Evolutionary conservation across 1,284 basidiomycete species (phyloP).

Genomic region (Neotropicomus parvogracilis): DNA sequence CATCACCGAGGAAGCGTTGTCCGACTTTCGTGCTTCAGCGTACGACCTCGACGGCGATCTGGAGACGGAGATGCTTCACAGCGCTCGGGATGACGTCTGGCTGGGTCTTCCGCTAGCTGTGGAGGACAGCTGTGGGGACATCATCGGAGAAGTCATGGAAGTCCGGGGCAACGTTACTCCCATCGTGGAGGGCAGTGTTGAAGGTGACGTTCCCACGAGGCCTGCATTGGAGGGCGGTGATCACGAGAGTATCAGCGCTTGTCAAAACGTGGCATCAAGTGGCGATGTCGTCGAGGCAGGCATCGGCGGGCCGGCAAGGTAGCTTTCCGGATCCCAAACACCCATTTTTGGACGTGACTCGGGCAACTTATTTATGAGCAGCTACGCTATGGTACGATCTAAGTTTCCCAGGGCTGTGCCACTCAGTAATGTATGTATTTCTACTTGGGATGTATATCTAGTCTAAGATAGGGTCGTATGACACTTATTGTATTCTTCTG

Average conservation of each 20-base stretch:
- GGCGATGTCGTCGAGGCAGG: conserved; percentile 1
- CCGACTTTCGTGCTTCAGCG: conserved; percentile 24
- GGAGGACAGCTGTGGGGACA: conserved; percentile 5
- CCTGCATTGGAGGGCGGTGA: conserved; percentile 2
- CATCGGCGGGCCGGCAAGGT: neutral
- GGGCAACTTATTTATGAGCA: neutral
- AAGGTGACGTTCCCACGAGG: neutral
- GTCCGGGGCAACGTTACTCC: conserved; percentile 1
- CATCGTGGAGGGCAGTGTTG: conserved; percentile 12
- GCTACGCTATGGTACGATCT: no score
- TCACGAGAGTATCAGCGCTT: conserved; percentile 17
- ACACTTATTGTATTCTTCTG: no score
- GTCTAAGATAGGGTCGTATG: no score
- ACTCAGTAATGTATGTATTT: no score
- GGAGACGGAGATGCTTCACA: conserved; percentile 30
- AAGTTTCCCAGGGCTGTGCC: no score
- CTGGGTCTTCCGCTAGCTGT: conserved; percentile 9
- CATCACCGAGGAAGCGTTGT: conserved; percentile 26
- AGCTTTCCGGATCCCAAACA: neutral
- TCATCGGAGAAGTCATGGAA: conserved; percentile 1
- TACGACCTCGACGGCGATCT: conserved; percentile 29
- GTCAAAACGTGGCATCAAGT: neutral
- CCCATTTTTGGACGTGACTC: neutral
- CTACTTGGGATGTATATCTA: no score
- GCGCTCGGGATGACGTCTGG: conserved; percentile 18